Conservation (phyloP, 176 grass and related monocot species). For the Avena atlantica region DNA sequence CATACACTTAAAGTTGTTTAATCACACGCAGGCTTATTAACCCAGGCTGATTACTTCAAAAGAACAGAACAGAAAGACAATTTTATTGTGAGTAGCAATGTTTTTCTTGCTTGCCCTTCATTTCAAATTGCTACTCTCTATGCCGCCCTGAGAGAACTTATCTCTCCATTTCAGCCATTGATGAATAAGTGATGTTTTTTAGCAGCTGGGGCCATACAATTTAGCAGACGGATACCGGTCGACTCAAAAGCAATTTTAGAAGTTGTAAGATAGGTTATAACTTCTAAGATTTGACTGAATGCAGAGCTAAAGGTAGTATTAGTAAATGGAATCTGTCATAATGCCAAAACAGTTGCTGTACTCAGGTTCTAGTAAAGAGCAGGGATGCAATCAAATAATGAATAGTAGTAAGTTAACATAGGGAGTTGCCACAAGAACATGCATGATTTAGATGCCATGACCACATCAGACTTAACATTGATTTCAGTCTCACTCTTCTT, state of each 20-base stretch:
- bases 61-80: too few relatives aligned
- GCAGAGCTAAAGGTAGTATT: background rate
- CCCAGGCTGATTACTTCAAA: background rate
- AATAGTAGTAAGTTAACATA: too few relatives aligned
- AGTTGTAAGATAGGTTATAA: background rate
- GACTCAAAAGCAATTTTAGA: background rate
- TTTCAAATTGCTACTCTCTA: background rate
- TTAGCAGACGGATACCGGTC: background rate
- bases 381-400: background rate
- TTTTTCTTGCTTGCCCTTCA: background rate
- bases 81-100: background rate
- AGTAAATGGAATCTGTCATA: background rate
- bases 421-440: too few relatives aligned
- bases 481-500: too few relatives aligned
- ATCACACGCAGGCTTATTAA: background rate
- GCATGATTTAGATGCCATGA: background rate
- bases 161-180: background rate
- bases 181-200: background rate
- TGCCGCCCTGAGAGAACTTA: background rate
- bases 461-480: background rate
- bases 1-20: too few relatives aligned
- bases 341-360: background rate
- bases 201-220: background rate
- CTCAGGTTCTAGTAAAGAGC: background rate
- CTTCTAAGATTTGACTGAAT: background rate